Evolutionary conservation across 2,329 filamentous ascomycete species (phyloP).

Genomic region (Ilyonectria robusta): DNA sequence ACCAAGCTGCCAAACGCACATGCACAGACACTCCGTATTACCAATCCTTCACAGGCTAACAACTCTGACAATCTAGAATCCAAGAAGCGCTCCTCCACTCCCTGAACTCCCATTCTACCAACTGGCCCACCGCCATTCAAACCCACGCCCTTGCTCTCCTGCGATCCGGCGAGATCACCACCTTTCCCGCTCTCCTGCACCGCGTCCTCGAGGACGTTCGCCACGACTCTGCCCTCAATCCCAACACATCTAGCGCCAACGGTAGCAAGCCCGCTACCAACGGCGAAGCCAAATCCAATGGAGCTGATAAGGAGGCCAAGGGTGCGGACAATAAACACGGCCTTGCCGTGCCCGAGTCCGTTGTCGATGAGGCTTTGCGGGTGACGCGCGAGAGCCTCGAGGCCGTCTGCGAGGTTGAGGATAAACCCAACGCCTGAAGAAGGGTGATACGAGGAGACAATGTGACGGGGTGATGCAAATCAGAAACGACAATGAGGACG

Average conservation of each 20-base stretch:
- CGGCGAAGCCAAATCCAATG: conserved; percentile 49
- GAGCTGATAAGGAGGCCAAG: conserved; percentile 41
- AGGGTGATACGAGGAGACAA: conserved; percentile 10
- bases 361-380: conserved; percentile 74
- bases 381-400: conserved; percentile 72
- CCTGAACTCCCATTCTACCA: conserved; percentile 70
- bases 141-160: conserved; percentile 72
- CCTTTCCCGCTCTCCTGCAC: conserved; percentile 72
- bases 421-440: conserved; percentile 39
- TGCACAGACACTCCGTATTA: no score
- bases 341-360: conserved; percentile 70
- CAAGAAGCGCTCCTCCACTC: conserved; percentile 75
- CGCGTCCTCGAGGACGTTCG: conserved; percentile 75
- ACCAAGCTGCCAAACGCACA: neutral
- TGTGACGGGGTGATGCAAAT: conserved; percentile 3
- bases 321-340: conserved; percentile 43
- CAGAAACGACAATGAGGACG: neutral
- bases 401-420: conserved; percentile 59
- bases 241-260: conserved; percentile 48
- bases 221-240: conserved; percentile 57
- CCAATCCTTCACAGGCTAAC: conserved; percentile 23
- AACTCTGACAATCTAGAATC: conserved; percentile 60
- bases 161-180: conserved; percentile 71
- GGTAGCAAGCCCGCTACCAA: conserved; percentile 53
- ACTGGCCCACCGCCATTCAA: conserved; percentile 75